A percentile compares a stretch with the other conserved stretches of the same genome.
These are phyloP conservation scores for Mortierella sp. DNA, from an alignment of 371 early-diverging fungal genomes.

Conservation along the genomic window DNA sequence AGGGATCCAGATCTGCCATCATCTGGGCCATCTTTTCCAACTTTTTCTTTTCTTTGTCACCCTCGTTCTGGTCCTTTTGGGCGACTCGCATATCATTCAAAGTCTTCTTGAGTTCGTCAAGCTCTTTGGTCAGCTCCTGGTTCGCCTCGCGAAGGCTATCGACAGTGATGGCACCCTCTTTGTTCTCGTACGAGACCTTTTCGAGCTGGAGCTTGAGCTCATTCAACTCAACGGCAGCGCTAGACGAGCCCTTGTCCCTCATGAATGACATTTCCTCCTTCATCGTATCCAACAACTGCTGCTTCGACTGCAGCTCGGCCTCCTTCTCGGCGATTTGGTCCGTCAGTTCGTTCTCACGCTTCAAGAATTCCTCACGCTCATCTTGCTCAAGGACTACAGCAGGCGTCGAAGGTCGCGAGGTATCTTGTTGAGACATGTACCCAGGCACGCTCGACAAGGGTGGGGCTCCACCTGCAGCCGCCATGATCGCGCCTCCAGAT, in stretches of 20 bases:
- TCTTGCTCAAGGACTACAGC: conserved; percentile 82
- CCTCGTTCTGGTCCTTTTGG: conserved; percentile 64
- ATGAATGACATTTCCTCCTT: conserved; percentile 75
- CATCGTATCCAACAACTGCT: conserved; percentile 65
- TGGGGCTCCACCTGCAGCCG: conserved; percentile 30
- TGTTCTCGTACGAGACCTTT: conserved; percentile 85
- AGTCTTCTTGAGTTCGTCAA: conserved; percentile 77
- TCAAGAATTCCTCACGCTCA: conserved; percentile 93
- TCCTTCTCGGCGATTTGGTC: conserved; percentile 93
- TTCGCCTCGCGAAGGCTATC: conserved; percentile 90
- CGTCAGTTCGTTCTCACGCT: conserved; percentile 93
- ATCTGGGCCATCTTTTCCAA: conserved; percentile 86
- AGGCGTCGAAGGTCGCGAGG: conserved; percentile 83
- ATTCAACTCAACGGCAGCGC: conserved; percentile 67
- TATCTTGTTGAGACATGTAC: conserved; percentile 57
- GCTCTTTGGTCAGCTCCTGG: conserved; percentile 71
- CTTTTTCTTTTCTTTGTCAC: conserved; percentile 82
- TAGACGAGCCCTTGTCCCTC: conserved; percentile 69
- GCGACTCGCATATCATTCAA: conserved; percentile 59
- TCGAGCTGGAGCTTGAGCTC: conserved; percentile 86
- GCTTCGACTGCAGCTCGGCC: conserved; percentile 66
- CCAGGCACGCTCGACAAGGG: conserved; percentile 60
- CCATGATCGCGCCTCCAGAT: conserved; percentile 58
- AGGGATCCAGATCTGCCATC: conserved; percentile 87
- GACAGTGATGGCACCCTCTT: conserved; percentile 84